phyloP scores from a whole-genome alignment of 1,139 yeast species.

The Suhomyces guaymorum region DNA sequence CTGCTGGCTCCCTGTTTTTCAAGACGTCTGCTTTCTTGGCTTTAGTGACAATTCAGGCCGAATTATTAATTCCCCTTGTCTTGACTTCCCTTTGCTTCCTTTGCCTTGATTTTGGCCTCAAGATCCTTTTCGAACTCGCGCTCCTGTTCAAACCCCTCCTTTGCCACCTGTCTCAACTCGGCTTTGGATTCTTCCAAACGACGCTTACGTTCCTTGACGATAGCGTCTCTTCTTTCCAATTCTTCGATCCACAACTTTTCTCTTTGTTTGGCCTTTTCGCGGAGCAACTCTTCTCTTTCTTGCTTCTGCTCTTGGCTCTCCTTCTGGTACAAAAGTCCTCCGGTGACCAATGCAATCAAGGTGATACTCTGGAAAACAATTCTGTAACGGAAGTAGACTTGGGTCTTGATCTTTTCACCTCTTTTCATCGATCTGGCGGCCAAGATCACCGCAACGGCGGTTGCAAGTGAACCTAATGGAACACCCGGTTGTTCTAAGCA shows the following conservation, averaged over 20 bases:
- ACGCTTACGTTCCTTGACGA: conserved; percentile 63
- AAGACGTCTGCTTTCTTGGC: too few species aligned
- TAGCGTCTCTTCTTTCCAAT: conserved; percentile 76
- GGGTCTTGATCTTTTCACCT: conserved; percentile 77
- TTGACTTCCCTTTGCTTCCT: conserved; percentile 1
- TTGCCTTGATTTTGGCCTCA: conserved; percentile 2
- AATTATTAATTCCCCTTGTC: too few species aligned
- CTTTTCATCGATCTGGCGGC: conserved; percentile 75
- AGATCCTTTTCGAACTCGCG: neutral
- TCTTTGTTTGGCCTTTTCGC: conserved; percentile 79
- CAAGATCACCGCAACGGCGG: conserved; percentile 76
- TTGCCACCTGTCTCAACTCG: conserved; percentile 42
- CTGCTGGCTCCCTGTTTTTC: too few species aligned
- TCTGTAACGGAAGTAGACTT: conserved; percentile 86
- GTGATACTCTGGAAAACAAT: conserved; percentile 85
- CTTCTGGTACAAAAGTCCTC: conserved; percentile 64
- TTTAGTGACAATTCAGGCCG: too few species aligned
- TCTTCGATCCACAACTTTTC: conserved; percentile 91
- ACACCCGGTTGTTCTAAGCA: conserved; percentile 77
- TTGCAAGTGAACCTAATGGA: conserved; percentile 76
- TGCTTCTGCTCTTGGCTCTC: conserved; percentile 43
- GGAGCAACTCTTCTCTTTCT: conserved; percentile 59
- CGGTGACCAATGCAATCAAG: conserved; percentile 75
- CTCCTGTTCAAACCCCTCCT: conserved; percentile 39
- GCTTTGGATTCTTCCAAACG: conserved; percentile 40